Evolutionary conservation across 2,329 filamentous ascomycete genomes (phyloP).

Genomic region (Talaromyces sp.): DNA sequence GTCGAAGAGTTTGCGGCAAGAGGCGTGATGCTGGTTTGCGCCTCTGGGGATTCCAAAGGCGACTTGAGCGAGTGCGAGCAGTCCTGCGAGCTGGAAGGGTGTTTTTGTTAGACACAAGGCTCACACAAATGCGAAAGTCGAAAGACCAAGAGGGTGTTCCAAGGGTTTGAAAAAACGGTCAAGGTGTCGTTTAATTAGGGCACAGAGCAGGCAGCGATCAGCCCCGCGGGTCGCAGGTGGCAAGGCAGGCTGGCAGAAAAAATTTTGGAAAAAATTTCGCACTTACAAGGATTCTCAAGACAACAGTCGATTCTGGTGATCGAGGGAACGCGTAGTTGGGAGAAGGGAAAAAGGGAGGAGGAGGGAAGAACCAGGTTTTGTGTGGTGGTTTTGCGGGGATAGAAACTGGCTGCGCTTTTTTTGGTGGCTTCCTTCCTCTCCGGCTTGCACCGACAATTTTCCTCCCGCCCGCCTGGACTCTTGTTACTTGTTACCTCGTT

Average conservation of each 20-base stretch:
- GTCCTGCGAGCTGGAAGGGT: not conserved
- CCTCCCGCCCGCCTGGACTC: not conserved
- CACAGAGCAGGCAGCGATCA: not conserved
- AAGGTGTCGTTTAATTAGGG: not conserved
- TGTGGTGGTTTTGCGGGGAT: not conserved
- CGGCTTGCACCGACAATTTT: not conserved
- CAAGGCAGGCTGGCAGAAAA: not conserved
- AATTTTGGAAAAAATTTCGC: not conserved
- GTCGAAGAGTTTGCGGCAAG: conserved; percentile 23
- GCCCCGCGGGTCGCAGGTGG: not conserved
- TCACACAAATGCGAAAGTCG: not conserved
- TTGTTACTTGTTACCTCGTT: not conserved
- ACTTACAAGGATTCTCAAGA: not conserved
- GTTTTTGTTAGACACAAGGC: not conserved
- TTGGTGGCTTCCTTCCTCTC: not conserved
- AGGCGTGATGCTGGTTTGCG: conserved; percentile 32
- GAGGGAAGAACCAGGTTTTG: not conserved
- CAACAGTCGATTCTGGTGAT: not conserved
- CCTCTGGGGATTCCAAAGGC: conserved; percentile 40
- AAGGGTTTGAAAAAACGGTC: not conserved
- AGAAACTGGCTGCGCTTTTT: not conserved
- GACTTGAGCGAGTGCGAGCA: not conserved
- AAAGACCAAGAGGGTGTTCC: not conserved
- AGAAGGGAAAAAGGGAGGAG: not conserved
- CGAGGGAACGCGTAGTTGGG: not conserved